Evolutionary conservation across 192 early-diverging fungal species (phyloP), one percentile per base, ranked within the genome.

Genomic region (Kappamyces sp.): DNA sequence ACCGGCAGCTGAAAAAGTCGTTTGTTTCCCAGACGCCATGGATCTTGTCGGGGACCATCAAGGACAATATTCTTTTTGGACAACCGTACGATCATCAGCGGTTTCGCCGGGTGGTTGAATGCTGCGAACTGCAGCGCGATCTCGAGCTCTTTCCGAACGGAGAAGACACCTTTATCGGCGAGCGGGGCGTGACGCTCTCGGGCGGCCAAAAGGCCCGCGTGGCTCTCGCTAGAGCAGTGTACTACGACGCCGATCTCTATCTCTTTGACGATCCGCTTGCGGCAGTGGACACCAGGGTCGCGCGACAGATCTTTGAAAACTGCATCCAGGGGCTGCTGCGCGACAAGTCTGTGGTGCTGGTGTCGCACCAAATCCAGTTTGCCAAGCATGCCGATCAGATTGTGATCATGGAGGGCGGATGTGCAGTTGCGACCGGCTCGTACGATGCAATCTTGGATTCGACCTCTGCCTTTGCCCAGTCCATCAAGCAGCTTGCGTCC

Each of bases 301-400:
- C 78, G 37, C 35, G 49, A 30, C 73, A 85, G 57, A 70, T 91
- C 31, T 84, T 93, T 76, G 73, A 89, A 53, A 65, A 80, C 30
- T 86, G 81, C 48, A 83, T 90, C 57, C 5, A 63, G 40, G 76
- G 69, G 74, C 0, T 29, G 66, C 37, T 65, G 91, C 7, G 69
- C 61, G 1, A 76, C 74, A 49, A 96, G 91, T 73, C 85, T 89
- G 5, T 72, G 32, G 12, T 72, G 2, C 54, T 96, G 47, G 85
- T 89, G 4, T 91, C 91, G 0, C 88, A 94, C 61, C 73, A 80
- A 43, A 70, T 90, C 12, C 77, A 79, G 47, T 76, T 68, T 51
- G 61, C 76, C 9, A 5, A 15, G 5, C 57, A 45, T 35, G 70
- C 66, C 46, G 67, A 71, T 49, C 51, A 40, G 12, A 61, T 79